Conservation (phyloP, 768 basidiomycete species). For the Lentinula guzmanii region DNA sequence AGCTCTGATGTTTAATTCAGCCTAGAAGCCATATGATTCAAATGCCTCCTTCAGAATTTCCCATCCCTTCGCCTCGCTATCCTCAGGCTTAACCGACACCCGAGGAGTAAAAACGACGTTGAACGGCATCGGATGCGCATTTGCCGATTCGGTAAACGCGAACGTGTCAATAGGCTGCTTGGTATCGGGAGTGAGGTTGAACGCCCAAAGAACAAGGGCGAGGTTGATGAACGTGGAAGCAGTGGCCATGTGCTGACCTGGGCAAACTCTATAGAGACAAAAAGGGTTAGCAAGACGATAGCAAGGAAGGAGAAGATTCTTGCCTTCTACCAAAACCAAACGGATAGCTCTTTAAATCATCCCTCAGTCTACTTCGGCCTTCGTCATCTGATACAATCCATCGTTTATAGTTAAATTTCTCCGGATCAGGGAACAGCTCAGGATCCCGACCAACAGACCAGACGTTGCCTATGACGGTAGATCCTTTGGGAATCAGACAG, state of each 20-base stretch:
- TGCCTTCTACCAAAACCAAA: conserved; percentile 57
- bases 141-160: conserved; percentile 59
- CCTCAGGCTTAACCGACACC: not conserved
- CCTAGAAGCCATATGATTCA: not conserved
- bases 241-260: conserved; percentile 55
- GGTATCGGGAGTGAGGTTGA: conserved; percentile 47
- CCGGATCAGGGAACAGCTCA: conserved; percentile 50
- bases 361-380: conserved; percentile 39
- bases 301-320: not conserved
- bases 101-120: conserved; percentile 30
- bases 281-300: not conserved
- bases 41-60: conserved; percentile 1
- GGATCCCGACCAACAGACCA: conserved; percentile 47
- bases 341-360: conserved; percentile 45
- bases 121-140: conserved; percentile 61
- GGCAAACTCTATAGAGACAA: conserved; percentile 34
- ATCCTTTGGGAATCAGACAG: conserved; percentile 49
- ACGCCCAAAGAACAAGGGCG: conserved; percentile 61
- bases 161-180: conserved; percentile 50
- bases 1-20: not conserved
- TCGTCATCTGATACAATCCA: conserved; percentile 45
- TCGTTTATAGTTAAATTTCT: conserved; percentile 50
- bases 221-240: conserved; percentile 59
- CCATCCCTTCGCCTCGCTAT: conserved; percentile 2
- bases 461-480: conserved; percentile 54